Evolutionary conservation across 805 yeast species (phyloP).

Genomic region (Saccharomycopsis babjevae): DNA sequence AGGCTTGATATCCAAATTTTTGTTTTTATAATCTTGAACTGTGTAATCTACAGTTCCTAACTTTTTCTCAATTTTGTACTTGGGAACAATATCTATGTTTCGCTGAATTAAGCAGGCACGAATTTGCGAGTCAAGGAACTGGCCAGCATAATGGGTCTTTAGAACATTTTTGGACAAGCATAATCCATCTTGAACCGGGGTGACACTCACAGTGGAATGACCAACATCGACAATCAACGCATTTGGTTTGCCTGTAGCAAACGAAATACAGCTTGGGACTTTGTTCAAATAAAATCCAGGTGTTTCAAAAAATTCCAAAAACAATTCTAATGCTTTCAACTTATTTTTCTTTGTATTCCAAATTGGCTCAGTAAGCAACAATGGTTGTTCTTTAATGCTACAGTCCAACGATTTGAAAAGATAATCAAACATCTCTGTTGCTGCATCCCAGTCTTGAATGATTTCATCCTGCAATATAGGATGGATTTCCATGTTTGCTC

Average conservation of each 20-base stretch:
- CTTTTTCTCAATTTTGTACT: slow-evolving; percentile 44
- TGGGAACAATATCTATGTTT: slow-evolving; percentile 31
- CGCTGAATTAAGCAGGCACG: slow-evolving; percentile 17
- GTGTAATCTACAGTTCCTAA: slow-evolving; percentile 19
- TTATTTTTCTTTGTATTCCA: slow-evolving; percentile 69
- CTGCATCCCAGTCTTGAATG: slow-evolving; percentile 80
- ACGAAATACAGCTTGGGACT: slow-evolving; percentile 79
- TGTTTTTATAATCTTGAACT: slow-evolving; percentile 9
- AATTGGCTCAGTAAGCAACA: slow-evolving; percentile 76
- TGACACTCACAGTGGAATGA: slow-evolving; percentile 63
- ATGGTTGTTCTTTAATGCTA: slow-evolving; percentile 58
- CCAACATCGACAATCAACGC: slow-evolving; percentile 83
- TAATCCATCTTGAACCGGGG: slow-evolving; percentile 78
- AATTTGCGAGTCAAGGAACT: slow-evolving; percentile 31
- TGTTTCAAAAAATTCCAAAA: slow-evolving; percentile 57
- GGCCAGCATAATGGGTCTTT: slow-evolving; percentile 69
- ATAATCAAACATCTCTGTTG: slow-evolving; percentile 60
- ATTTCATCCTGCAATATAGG: slow-evolving; percentile 52
- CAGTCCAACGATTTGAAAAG: slow-evolving; percentile 44
- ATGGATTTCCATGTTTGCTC: slow-evolving; percentile 40
- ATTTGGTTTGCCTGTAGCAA: slow-evolving; percentile 80
- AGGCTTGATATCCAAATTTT: slow-evolving; percentile 2
- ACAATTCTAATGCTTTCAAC: slow-evolving; percentile 56
- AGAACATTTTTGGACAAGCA: slow-evolving; percentile 59
- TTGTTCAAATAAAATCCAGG: slow-evolving; percentile 79